These are phyloP conservation scores for Escallonia rubra DNA, from an alignment of 129 eudicot species.

Conservation along the genomic window DNA sequence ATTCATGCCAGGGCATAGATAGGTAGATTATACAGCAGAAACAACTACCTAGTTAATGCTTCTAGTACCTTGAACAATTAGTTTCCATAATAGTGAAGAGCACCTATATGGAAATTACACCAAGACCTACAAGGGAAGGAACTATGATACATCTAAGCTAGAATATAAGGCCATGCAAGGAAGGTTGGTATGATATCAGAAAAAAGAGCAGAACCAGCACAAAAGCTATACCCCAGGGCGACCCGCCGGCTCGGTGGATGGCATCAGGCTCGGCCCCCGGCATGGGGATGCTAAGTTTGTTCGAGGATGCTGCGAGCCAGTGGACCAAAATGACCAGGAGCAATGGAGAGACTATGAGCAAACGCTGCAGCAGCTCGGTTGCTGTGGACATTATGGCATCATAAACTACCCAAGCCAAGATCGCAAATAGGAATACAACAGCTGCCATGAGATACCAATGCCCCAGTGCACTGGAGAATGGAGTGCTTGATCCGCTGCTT, in stretches of 20 bases:
- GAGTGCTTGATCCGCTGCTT: conserved; percentile 1
- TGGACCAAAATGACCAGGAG: conserved; percentile 35
- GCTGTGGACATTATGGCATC: conserved; percentile 32
- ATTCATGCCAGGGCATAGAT: too few species aligned
- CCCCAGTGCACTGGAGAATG: conserved; percentile 10
- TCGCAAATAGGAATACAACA: conserved; percentile 6
- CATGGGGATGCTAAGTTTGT: conserved; percentile 18
- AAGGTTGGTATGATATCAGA: conserved; percentile 35
- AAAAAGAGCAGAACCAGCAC: conserved; percentile 30
- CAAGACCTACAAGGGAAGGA: too few species aligned
- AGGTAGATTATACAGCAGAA: too few species aligned
- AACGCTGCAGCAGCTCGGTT: conserved; percentile 20
- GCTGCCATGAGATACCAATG: conserved; percentile 20
- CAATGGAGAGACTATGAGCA: conserved; percentile 35
- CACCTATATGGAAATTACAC: too few species aligned
- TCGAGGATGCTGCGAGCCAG: conserved; percentile 26
- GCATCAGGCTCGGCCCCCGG: conserved; percentile 39
- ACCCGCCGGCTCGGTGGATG: conserved; percentile 36
- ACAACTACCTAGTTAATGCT: too few species aligned
- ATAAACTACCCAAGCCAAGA: conserved; percentile 18
- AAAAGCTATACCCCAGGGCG: conserved; percentile 37
- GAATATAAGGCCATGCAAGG: conserved; percentile 22
- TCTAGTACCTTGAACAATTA: too few species aligned
- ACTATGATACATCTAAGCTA: background rate
- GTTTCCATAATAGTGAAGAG: too few species aligned